phyloP scores from a whole-genome alignment of 192 early-diverging fungal species.

The Dimargaris xerosporica region DNA sequence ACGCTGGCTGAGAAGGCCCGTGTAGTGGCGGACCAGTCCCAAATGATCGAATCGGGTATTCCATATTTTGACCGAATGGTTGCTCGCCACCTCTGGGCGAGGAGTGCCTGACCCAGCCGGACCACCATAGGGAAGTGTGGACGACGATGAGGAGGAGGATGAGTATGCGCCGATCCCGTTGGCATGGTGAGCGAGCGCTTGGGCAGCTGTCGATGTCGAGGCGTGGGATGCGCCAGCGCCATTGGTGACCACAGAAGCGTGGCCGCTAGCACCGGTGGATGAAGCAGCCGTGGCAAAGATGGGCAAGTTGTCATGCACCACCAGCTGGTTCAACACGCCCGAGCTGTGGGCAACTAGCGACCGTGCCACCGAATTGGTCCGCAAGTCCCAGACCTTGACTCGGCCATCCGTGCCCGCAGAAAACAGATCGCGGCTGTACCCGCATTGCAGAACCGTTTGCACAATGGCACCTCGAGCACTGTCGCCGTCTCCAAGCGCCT shows the following conservation, averaged over 20 bases:
- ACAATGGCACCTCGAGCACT: constrained; percentile 15
- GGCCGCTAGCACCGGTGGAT: neutral
- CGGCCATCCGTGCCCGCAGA: constrained; percentile 23
- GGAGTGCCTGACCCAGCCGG: neutral
- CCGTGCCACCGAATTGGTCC: constrained; percentile 14
- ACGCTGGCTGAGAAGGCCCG: constrained; percentile 1
- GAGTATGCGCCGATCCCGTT: neutral
- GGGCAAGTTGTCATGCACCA: constrained; percentile 23
- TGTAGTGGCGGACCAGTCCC: constrained; percentile 15
- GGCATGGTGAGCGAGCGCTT: no score
- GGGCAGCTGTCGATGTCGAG: neutral
- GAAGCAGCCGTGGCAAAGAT: constrained; percentile 13
- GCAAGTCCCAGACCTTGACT: constrained; percentile 31
- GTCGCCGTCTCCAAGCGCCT: constrained; percentile 24
- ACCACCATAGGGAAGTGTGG: neutral
- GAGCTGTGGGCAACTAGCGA: constrained; percentile 21
- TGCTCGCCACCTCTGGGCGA: constrained; percentile 21
- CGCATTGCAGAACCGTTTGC: constrained; percentile 21
- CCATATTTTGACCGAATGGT: constrained; percentile 26
- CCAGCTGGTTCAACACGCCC: constrained; percentile 20
- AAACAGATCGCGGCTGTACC: constrained; percentile 20
- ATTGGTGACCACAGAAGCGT: neutral
- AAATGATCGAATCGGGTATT: constrained; percentile 25
- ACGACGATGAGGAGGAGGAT: neutral
- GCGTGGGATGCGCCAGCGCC: neutral